Evolutionary conservation across 768 basidiomycete species (phyloP).

Genomic region (Leccinum boreale): DNA sequence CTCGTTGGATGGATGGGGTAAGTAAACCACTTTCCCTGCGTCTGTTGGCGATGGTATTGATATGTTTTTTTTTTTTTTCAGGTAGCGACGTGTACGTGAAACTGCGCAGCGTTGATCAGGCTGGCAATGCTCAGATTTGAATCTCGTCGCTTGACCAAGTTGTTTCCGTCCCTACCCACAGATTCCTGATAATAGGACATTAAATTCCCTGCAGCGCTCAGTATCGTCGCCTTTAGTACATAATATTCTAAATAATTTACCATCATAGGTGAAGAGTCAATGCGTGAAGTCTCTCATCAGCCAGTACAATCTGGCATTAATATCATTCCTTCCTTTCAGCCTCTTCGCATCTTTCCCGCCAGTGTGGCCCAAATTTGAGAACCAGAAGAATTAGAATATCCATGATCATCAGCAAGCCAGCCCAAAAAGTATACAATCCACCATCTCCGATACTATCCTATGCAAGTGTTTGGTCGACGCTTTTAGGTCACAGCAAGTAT

Average conservation of each 20-base stretch:
- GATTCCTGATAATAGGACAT: not conserved
- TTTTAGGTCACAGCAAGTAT: not conserved
- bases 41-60: not conserved
- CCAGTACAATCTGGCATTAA: not conserved
- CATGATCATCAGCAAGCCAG: conserved; percentile 50
- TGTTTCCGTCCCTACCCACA: not conserved
- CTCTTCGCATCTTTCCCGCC: conserved; percentile 53
- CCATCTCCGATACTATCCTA: conserved; percentile 29
- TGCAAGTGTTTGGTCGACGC: not conserved
- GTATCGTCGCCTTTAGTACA: not conserved
- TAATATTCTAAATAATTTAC: conserved; percentile 5
- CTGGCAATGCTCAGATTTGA: conserved; percentile 49
- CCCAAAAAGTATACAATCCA: conserved; percentile 38
- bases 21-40: conserved; percentile 17
- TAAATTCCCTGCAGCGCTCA: not conserved
- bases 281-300: not conserved
- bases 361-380: conserved; percentile 52
- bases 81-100: conserved; percentile 56
- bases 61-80: conserved; percentile 17
- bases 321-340: conserved; percentile 32
- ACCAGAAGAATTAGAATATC: conserved; percentile 56
- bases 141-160: not conserved
- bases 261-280: not conserved
- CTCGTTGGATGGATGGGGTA: conserved; percentile 82
- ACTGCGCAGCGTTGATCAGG: conserved; percentile 49